Conservation (phyloP, 2,329 filamentous ascomycete species). For the Penicillium sp. region DNA sequence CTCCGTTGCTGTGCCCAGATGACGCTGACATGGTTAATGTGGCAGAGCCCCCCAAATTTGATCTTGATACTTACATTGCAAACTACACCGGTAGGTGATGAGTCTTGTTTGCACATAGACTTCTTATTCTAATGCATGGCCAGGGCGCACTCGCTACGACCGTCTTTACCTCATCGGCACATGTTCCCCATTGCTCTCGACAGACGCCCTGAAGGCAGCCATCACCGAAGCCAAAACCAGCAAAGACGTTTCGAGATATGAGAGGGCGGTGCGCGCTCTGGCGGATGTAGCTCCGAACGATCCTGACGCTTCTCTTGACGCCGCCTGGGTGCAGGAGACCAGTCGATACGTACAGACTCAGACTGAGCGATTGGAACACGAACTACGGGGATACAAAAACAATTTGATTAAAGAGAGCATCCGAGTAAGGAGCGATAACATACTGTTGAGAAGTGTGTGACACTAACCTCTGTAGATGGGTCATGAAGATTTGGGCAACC, state of each 20-base stretch:
- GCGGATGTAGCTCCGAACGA: slow-evolving; percentile 57
- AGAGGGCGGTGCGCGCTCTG: slow-evolving; percentile 58
- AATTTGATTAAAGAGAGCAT: slow-evolving; percentile 97
- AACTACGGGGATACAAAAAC: slow-evolving; percentile 89
- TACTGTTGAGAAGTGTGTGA: too few relatives aligned
- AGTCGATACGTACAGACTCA: slow-evolving; percentile 60
- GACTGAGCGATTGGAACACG: slow-evolving; percentile 66
- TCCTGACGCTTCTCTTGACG: slow-evolving; percentile 58
- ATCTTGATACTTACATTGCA: slow-evolving; percentile 79
- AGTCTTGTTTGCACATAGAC: not conserved
- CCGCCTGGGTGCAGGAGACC: slow-evolving; percentile 63
- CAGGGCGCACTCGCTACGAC: slow-evolving; percentile 71
- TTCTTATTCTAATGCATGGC: slow-evolving; percentile 3
- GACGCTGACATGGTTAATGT: not conserved
- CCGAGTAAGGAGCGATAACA: slow-evolving; percentile 48
- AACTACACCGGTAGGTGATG: slow-evolving; percentile 65
- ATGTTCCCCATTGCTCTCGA: slow-evolving; percentile 63
- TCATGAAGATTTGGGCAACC: slow-evolving; percentile 79
- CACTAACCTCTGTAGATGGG: slow-evolving; percentile 59
- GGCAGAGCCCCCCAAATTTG: slow-evolving; percentile 72
- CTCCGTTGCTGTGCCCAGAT: not conserved
- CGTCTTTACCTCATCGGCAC: slow-evolving; percentile 74
- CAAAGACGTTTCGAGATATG: slow-evolving; percentile 64
- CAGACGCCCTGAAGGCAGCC: slow-evolving; percentile 73
- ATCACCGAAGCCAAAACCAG: slow-evolving; percentile 66